Evolutionary conservation across 2,329 filamentous ascomycete genomes (phyloP).

Genomic region (Claviceps spartinae): DNA sequence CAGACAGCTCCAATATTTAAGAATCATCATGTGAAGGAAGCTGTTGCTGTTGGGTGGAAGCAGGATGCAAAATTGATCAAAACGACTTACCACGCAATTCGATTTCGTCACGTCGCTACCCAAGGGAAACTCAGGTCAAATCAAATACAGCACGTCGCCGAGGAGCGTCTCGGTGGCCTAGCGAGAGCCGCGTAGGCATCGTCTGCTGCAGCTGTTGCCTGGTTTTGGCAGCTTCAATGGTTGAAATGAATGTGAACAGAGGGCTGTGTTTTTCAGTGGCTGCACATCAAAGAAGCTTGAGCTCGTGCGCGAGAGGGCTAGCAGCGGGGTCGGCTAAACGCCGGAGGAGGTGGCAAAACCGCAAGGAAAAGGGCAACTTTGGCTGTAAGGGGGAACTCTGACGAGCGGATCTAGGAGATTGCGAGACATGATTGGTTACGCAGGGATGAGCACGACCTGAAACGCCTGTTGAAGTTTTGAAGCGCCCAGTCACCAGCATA

Average conservation of each 20-base stretch:
- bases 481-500: slow-evolving; percentile 8
- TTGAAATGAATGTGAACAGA: neutral
- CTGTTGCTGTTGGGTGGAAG: neutral
- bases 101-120: neutral
- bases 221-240: neutral
- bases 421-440: slow-evolving; percentile 8
- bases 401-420: neutral
- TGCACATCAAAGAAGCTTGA: neutral
- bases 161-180: slow-evolving; percentile 4
- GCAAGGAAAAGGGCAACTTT: neutral
- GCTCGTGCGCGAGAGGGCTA: neutral
- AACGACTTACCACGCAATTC: neutral
- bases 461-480: slow-evolving; percentile 6
- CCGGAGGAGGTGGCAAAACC: neutral
- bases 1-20: slow-evolving; percentile 64
- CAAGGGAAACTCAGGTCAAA: neutral
- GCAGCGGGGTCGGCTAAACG: slow-evolving; percentile 1
- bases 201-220: slow-evolving; percentile 1
- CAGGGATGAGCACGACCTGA: slow-evolving; percentile 11
- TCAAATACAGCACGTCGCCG: slow-evolving; percentile 3
- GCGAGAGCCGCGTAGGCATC: slow-evolving; percentile 4
- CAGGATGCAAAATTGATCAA: neutral
- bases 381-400: neutral
- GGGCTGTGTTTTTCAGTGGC: neutral
- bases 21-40: slow-evolving; percentile 28